Conservation (phyloP, 176 grass and related monocot genomes). For the Chrysopogon serrulatus region DNA sequence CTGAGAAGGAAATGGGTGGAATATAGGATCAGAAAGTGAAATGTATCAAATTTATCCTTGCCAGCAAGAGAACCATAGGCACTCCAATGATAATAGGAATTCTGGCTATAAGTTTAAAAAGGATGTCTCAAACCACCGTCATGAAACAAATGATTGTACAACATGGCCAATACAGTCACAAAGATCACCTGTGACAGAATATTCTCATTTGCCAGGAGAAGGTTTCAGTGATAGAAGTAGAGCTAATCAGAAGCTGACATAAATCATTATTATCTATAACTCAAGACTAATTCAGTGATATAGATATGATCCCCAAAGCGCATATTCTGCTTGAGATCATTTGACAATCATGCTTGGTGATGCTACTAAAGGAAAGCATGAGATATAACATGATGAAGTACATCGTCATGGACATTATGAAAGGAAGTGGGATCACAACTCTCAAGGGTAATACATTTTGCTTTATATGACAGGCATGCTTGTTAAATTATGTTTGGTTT, state of each 20-base stretch:
- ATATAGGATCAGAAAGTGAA: constrained; percentile 24
- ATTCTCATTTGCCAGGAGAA: constrained; percentile 23
- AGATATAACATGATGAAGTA: constrained; percentile 24
- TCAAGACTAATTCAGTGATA: constrained; percentile 66
- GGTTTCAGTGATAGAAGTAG: constrained; percentile 33
- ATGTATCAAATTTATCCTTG: constrained; percentile 16
- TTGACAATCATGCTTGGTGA: constrained; percentile 2
- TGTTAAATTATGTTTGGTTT: constrained; percentile 20
- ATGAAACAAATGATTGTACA: constrained; percentile 31
- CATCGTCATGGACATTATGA: constrained; percentile 6
- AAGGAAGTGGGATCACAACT: constrained; percentile 32
- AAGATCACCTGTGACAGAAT: constrained; percentile 41
- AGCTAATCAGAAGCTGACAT: constrained; percentile 26
- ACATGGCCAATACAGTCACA: constrained; percentile 24
- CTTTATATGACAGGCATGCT: constrained; percentile 41
- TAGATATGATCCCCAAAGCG: constrained; percentile 56
- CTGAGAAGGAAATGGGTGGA: constrained; percentile 25
- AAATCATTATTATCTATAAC: constrained; percentile 48
- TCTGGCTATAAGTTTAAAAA: constrained; percentile 28
- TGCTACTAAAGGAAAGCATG: constrained; percentile 17
- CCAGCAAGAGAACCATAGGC: constrained; percentile 5
- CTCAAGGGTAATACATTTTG: constrained; percentile 35
- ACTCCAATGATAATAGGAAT: constrained; percentile 23
- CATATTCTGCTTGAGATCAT: constrained; percentile 47
- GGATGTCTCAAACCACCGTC: constrained; percentile 35